Evolutionary conservation across 2,329 filamentous ascomycete genomes (phyloP), one percentile per base, ranked within the genome.

Genomic region (Capronia coronata): DNA sequence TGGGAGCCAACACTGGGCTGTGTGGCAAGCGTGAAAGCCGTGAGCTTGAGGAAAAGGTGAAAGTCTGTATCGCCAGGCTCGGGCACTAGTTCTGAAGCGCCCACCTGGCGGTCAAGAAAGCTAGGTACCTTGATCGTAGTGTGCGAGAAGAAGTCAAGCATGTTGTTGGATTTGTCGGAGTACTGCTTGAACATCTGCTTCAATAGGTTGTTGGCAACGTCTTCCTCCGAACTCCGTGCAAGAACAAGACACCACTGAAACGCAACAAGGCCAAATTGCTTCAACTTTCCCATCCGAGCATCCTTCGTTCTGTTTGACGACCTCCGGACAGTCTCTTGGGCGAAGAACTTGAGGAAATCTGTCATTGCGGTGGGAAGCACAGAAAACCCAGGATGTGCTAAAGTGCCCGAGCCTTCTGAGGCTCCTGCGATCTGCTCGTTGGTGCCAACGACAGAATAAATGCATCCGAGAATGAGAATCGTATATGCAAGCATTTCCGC

Each of bases 171-270:
- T 40, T 48, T 52, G 34, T 54, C 39, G 9, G 48, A 53, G 39
- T 56, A 58, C 14, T 50, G 39, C 25, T 55, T 56, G 51, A 58
- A 56, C 43, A 56, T 44, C 32, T 52, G 40, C 32, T 54, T 55
- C 8, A 56, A 37, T 14, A 58, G 32, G 34, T 49, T 43, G 29
- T 58, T 50, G 19, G 40, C 43, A n/a, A 35, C 32, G 10, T 48
- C 41, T 8, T 21, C 23, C 3, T 43, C 21, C 13, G 50, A 42
- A 37, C 22, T 46, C 22, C 43, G 48, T 44, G 30, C 41, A 44
- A 56, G 43, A 13, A 49, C 23, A 4, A 56, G 46, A 27, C 50
- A 53, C 54, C 54, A 56, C 42, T 45, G 41, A 29, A 54, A 49
- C 5, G 49, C 46, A 13, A 42, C 16, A 8, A 43, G 37, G 21